A percentile compares a stretch with the other conserved stretches of the same genome.
Conservation (phyloP, 225 moss, liverwort and hornwort genomes). For the Anthoceros angustus region DNA sequence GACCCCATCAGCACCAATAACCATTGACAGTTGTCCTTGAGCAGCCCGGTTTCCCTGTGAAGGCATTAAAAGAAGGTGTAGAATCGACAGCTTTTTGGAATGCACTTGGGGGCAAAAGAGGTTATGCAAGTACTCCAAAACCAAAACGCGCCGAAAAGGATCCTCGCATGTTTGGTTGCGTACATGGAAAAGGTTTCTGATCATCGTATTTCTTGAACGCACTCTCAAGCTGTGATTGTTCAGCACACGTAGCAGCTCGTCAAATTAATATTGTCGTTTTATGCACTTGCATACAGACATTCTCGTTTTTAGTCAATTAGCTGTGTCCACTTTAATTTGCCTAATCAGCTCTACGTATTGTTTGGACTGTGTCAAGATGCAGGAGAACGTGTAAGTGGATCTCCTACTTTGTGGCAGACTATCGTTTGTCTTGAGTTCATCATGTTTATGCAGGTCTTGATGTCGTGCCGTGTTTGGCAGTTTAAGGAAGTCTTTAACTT, state of each 20-base stretch:
- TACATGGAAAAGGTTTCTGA: conserved; percentile 36
- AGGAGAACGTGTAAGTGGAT: too few species aligned
- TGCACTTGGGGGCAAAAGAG: conserved; percentile 75
- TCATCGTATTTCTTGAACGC: not conserved
- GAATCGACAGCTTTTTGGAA: conserved; percentile 91
- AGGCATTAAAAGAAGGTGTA: conserved; percentile 69
- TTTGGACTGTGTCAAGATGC: too few species aligned
- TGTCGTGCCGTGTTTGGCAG: conserved; percentile 17
- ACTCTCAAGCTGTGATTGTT: not conserved
- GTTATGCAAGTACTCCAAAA: conserved; percentile 58
- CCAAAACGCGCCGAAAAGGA: conserved; percentile 52
- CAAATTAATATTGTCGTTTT: not conserved
- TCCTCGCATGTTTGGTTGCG: conserved; percentile 63
- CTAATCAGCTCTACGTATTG: too few species aligned
- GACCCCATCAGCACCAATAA: not conserved
- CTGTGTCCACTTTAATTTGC: too few species aligned
- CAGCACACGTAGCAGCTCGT: not conserved
- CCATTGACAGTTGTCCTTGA: conserved; percentile 6
- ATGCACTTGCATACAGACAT: too few species aligned
- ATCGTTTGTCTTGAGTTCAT: too few species aligned
- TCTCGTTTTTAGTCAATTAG: too few species aligned
- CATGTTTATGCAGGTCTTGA: not conserved
- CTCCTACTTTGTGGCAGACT: too few species aligned
- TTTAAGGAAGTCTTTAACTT: conserved; percentile 71
- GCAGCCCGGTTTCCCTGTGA: conserved; percentile 45